Evolutionary conservation across 805 yeast genomes (phyloP), one percentile per base, ranked within the genome.

Genomic region (Cyberlindnera maritima): DNA sequence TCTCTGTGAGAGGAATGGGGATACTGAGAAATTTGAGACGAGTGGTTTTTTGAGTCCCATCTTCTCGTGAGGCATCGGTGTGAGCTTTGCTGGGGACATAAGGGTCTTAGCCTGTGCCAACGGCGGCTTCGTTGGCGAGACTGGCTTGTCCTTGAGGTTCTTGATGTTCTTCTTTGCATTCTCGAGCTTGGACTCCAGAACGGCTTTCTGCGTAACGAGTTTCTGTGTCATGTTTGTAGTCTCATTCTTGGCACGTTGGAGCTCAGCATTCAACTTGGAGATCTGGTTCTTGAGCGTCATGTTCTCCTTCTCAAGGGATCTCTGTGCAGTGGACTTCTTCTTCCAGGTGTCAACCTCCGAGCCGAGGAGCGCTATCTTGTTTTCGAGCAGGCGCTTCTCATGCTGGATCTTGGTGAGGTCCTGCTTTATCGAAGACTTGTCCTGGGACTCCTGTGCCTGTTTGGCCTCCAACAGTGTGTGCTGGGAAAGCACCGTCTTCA

Each of bases 241-340:
- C 29, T 66, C 64, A 32, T 57, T 58, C 26, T 57, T 61, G 10
- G 64, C 44, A 12, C 54, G 53, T 23, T 61, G 63, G 5, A 69
- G 28, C 34, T 69, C 69, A 3, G 61, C 41, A n/a, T 62, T 66
- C 25, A 70, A 41, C 45, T 60, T 65, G 14, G 62, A 49, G 6
- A 69, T 43, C 48, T 69, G 72, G 14, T 58, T 62, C 50, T 69
- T 71, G 21, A 70, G 53, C 4, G 56, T 36, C n/a, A 62, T 43
- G 41, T 64, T 64, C 43, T 68, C 72, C 41, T 62, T 62, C 19
- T 56, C 57, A 10, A 57, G 36, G 1, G 44, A 28, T 15, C 38
- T 23, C 21, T 54, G 54, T 10, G 44, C 43, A 12, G 54, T 17
- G 1, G 52, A 29, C 41, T 56, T 58, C 49, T 59, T 59, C 53